Evolutionary conservation across 2,329 filamentous ascomycete species (phyloP), one percentile per base, ranked within the genome.

Genomic region (Raffaelea ambrosiae): DNA sequence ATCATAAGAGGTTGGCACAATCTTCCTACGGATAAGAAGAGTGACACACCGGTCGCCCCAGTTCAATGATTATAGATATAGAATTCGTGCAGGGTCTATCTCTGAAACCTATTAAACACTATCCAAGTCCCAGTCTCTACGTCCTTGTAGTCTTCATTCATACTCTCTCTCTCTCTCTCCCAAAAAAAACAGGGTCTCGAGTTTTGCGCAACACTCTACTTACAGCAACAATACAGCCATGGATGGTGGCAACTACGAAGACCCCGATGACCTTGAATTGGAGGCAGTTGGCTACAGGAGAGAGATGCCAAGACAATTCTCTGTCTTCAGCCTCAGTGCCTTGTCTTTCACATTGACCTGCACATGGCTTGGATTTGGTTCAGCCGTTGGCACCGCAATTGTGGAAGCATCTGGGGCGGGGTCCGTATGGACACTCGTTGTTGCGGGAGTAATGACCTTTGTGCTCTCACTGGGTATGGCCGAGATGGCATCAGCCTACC

Each of bases 231-330:
- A n/a, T n/a, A n/a, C n/a, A n/a, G n/a, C n/a, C n/a, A 33, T 33
- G 31, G 31, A 33, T 16, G 16, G 9, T 16, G 16, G 9, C 31
- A 16, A 16, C 16, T 33, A 9, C 9, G n/a, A n/a, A n/a, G n/a
- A n/a, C n/a, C n/a, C n/a, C n/a, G 61, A 63, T 44, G 55, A 58
- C 8, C 53, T 61, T 4, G 61, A 63, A 47, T 55, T 63, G 1
- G 59, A 63, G 44, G 60, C 61, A 1, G 57, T 58, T 4, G 60
- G 60, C 3, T 63, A 63, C 29, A 42, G 42, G 5, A 57, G 57
- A 22, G 53, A 54, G 18, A 63, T 63, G 61, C 61, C 61, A 11
- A 54, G 61, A 0, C 59, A 57, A 9, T 63, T 63, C 48, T 61
- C 60, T 2, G 44, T 56, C 0, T 55, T 54, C 47, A 58, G 58